Percentiles rank a stretch among this genome's conserved stretches.
Conservation (phyloP, 495 filamentous ascomycete species). For the Hypoxylon intermedium region DNA sequence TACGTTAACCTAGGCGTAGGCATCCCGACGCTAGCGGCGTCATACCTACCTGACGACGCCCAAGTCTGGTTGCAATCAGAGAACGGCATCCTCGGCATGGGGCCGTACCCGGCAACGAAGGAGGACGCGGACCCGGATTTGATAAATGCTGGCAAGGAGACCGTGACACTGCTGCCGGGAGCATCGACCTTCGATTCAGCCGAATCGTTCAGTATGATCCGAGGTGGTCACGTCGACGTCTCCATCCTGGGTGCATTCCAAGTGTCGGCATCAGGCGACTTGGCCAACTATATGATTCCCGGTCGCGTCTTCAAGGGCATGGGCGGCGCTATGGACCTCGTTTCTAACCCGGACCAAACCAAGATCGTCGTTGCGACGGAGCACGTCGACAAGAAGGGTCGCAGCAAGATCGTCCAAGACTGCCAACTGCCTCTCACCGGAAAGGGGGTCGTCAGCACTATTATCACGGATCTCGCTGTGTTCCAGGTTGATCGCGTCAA, state of each 20-base stretch:
- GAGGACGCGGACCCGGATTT: conserved; percentile 64
- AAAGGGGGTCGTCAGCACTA: conserved; percentile 58
- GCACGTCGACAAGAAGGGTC: conserved; percentile 66
- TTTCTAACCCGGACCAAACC: conserved; percentile 64
- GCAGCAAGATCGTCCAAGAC: conserved; percentile 64
- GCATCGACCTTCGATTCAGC: conserved; percentile 64
- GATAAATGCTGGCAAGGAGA: conserved; percentile 70
- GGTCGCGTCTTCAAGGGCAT: conserved; percentile 70
- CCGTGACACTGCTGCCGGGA: conserved; percentile 63
- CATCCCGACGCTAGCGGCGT: conserved; percentile 68
- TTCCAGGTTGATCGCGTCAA: conserved; percentile 63
- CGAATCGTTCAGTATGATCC: conserved; percentile 69
- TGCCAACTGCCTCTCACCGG: conserved; percentile 65
- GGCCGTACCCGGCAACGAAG: conserved; percentile 62
- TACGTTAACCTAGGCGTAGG: conserved; percentile 73
- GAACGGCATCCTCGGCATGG: conserved; percentile 69
- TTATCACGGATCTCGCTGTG: conserved; percentile 65
- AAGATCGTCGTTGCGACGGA: conserved; percentile 69
- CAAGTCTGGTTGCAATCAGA: conserved; percentile 67
- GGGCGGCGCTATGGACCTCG: conserved; percentile 69
- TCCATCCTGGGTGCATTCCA: conserved; percentile 68
- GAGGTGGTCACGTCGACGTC: conserved; percentile 66
- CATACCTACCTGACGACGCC: conserved; percentile 57
- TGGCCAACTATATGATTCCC: conserved; percentile 71
- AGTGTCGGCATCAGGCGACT: conserved; percentile 63